Evolutionary conservation across 495 filamentous ascomycete species (phyloP).

Genomic region (Aspergillus haitiensis): DNA sequence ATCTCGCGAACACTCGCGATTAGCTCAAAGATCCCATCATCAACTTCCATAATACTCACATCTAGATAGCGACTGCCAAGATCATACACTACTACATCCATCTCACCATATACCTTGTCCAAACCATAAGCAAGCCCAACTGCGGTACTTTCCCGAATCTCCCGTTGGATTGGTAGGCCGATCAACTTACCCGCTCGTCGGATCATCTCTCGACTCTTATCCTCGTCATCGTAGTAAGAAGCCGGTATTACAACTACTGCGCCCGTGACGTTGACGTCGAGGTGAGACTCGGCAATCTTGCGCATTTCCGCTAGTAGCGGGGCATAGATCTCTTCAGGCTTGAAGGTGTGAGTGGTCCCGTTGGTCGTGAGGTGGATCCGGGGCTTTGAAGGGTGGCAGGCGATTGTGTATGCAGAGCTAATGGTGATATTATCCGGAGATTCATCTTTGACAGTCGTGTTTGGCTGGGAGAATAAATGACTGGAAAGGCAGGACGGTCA

Average conservation of each 20-base stretch:
- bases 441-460: neutral
- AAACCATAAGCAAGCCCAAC: neutral
- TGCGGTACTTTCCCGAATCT: neutral
- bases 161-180: neutral
- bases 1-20: neutral
- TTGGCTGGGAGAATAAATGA: neutral
- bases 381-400: neutral
- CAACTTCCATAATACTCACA: neutral
- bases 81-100: neutral
- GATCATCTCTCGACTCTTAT: neutral
- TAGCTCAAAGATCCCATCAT: neutral
- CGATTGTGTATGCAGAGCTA: neutral
- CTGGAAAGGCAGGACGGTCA: neutral
- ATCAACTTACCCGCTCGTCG: neutral
- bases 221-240: neutral
- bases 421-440: neutral
- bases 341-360: neutral
- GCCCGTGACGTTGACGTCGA: conserved; percentile 6
- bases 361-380: neutral
- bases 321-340: conserved; percentile 5
- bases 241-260: neutral
- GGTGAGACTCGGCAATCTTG: neutral
- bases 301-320: conserved; percentile 2
- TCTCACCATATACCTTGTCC: neutral
- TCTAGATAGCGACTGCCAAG: neutral